Evolutionary conservation across 805 yeast species (phyloP).

Genomic region (Candida suzukii): DNA sequence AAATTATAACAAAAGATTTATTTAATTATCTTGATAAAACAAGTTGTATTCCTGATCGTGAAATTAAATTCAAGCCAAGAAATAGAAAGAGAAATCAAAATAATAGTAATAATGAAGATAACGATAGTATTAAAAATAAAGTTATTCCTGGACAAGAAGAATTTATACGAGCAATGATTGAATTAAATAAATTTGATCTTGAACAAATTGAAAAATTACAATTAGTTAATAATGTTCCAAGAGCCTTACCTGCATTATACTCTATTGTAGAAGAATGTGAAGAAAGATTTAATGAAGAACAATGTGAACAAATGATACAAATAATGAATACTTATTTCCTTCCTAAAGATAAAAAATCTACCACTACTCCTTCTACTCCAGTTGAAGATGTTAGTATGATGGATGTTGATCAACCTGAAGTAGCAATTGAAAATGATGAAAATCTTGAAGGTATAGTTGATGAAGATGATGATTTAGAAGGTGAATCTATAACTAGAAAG

Average conservation of each 20-base stretch:
- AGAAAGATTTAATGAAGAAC: slow-evolving; percentile 65
- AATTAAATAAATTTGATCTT: slow-evolving; percentile 44
- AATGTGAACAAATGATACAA: slow-evolving; percentile 51
- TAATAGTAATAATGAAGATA: slow-evolving; percentile 26
- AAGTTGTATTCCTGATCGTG: slow-evolving; percentile 7
- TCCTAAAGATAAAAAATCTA: slow-evolving; percentile 23
- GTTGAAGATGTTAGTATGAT: slow-evolving; percentile 14
- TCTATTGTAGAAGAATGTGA: slow-evolving; percentile 91
- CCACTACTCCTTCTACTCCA: too few relatives aligned
- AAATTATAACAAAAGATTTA: slow-evolving; percentile 41
- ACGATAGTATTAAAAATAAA: slow-evolving; percentile 15
- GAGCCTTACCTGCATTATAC: slow-evolving; percentile 70
- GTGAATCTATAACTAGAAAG: slow-evolving; percentile 9
- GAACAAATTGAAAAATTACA: slow-evolving; percentile 83
- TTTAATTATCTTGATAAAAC: slow-evolving; percentile 32
- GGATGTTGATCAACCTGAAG: slow-evolving; percentile 7
- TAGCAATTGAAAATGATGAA: slow-evolving; percentile 5
- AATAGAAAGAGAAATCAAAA: slow-evolving; percentile 30
- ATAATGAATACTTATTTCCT: slow-evolving; percentile 52
- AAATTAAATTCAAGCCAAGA: neutral
- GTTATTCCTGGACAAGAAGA: neutral
- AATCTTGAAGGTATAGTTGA: slow-evolving; percentile 12
- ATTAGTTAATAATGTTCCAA: slow-evolving; percentile 74
- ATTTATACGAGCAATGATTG: slow-evolving; percentile 27
- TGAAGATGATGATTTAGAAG: slow-evolving; percentile 18